Conservation (phyloP, 164 flowering plant species). For the Magnolia sinica region DNA sequence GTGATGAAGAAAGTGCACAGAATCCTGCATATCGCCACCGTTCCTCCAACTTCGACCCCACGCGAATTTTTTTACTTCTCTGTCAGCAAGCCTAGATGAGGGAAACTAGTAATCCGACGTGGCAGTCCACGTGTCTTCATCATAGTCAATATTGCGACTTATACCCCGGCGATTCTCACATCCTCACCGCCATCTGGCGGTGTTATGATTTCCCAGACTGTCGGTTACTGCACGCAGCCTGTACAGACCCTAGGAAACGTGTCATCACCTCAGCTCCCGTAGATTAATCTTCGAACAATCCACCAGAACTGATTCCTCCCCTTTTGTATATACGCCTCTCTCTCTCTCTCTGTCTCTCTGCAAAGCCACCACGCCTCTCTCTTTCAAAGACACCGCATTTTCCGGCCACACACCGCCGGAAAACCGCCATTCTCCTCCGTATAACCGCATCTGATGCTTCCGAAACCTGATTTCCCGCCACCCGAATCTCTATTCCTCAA, state of each 20-base stretch:
- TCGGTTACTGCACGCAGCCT: not conserved
- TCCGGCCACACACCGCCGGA: not conserved
- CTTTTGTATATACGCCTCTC: not conserved
- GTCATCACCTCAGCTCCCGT: not conserved
- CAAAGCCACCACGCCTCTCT: not conserved
- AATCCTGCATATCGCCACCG: too few species aligned
- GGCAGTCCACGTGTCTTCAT: too few species aligned
- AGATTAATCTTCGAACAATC: not conserved
- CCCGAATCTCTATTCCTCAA: conserved; percentile 8
- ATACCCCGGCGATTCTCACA: not conserved
- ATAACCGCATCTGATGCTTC: conserved; percentile 18
- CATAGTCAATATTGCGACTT: not conserved
- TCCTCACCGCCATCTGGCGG: not conserved
- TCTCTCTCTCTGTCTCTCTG: not conserved
- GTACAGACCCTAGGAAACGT: not conserved
- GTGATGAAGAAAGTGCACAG: too few species aligned
- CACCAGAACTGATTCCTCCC: not conserved
- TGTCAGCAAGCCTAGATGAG: too few species aligned
- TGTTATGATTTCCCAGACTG: not conserved
- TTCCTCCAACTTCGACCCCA: too few species aligned
- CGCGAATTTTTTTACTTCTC: too few species aligned
- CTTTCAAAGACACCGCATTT: not conserved
- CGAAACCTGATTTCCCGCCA: conserved; percentile 4
- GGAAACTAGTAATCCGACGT: too few species aligned
- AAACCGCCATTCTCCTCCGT: not conserved